Evolutionary conservation across 2,329 filamentous ascomycete species (phyloP).

Genomic region (Meredithiella fracta): DNA sequence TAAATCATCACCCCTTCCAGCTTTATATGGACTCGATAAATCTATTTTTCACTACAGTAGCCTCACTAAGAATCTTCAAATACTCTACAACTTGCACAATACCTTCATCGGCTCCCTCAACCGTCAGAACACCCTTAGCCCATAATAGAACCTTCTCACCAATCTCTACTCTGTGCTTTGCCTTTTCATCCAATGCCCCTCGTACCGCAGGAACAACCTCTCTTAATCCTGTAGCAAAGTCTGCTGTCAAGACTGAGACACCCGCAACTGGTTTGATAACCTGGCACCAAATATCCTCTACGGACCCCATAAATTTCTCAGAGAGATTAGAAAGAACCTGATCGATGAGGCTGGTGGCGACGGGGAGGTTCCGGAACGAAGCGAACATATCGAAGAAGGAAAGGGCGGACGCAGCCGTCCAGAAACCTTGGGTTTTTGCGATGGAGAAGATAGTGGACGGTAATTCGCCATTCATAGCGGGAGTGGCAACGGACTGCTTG

Average conservation of each 20-base stretch:
- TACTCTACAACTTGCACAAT: slow-evolving; percentile 40
- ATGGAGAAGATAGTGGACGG: slow-evolving; percentile 83
- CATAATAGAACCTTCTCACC: slow-evolving; percentile 34
- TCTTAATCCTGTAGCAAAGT: slow-evolving; percentile 57
- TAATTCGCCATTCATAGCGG: slow-evolving; percentile 82
- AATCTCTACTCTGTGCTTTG: slow-evolving; percentile 29
- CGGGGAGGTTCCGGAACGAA: slow-evolving; percentile 46
- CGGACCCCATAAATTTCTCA: slow-evolving; percentile 39
- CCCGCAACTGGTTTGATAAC: slow-evolving; percentile 55
- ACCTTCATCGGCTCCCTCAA: slow-evolving; percentile 36
- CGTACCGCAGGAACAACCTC: slow-evolving; percentile 35
- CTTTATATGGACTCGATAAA: no score
- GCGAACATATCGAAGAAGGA: slow-evolving; percentile 69
- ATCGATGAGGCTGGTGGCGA: slow-evolving; percentile 43
- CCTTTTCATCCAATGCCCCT: not conserved
- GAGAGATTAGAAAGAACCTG: slow-evolving; percentile 55
- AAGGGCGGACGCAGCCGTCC: slow-evolving; percentile 48
- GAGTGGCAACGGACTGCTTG: slow-evolving; percentile 47
- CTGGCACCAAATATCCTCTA: slow-evolving; percentile 52
- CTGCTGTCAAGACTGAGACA: slow-evolving; percentile 42
- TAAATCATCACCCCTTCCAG: no score
- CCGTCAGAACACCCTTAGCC: slow-evolving; percentile 35
- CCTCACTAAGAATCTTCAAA: slow-evolving; percentile 22
- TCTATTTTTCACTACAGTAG: not conserved
- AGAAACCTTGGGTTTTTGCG: slow-evolving; percentile 60